phyloP scores from a whole-genome alignment of 805 yeast species.

The Candida schatavii region DNA sequence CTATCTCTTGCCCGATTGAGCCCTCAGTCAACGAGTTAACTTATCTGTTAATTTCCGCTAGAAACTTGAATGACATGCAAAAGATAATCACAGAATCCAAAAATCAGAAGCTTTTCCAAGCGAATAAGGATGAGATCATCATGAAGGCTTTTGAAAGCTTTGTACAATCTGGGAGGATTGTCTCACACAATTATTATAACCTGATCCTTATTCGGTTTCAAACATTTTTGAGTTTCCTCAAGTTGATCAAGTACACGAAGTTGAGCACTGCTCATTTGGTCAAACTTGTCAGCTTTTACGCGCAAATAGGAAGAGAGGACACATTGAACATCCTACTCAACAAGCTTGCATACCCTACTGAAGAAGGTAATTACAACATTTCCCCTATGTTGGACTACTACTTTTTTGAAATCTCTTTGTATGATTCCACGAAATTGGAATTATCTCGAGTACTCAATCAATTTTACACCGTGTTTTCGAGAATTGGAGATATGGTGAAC shows the following conservation, averaged over 20 bases:
- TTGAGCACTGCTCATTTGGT: conserved; percentile 22
- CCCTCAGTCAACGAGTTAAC: background rate
- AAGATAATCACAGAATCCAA: background rate
- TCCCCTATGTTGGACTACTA: conserved; percentile 6
- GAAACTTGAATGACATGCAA: conserved; percentile 2
- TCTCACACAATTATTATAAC: background rate
- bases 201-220: conserved; percentile 17
- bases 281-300: conserved; percentile 24
- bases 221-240: conserved; percentile 22
- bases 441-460: conserved; percentile 17
- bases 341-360: conserved; percentile 4
- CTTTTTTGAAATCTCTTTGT: conserved; percentile 5
- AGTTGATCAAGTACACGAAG: conserved; percentile 14
- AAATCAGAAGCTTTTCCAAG: background rate
- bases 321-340: conserved; percentile 24
- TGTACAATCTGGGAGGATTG: conserved; percentile 10
- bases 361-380: conserved; percentile 2
- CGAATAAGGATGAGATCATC: conserved; percentile 4
- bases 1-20: background rate
- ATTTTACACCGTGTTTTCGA: conserved; percentile 21
- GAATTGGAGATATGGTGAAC: conserved; percentile 24
- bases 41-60: conserved; percentile 1
- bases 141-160: conserved; percentile 10
- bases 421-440: conserved; percentile 13
- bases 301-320: conserved; percentile 18